Base-by-base conservation (phyloP, 2,329 filamentous ascomycete species). In the Simplicillium aogashimaense region DNA sequence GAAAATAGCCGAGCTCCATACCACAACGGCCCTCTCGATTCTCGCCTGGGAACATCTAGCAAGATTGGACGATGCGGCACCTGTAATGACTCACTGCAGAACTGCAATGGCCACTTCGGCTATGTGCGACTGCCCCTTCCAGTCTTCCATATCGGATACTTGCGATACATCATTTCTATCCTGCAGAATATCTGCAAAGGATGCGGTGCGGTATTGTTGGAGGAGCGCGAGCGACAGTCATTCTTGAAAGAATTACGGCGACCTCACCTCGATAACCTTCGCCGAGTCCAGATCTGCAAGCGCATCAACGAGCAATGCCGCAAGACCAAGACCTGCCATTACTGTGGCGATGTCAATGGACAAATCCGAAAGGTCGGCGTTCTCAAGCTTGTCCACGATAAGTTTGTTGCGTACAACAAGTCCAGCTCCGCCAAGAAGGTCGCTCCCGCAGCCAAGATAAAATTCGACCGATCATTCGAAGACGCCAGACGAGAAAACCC, bases 61-160 rank as follows among this genome's bases (percentile, higher is more conserved):
- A 97, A 97, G 63, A 74, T 68, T 3, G 84, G 78, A 17, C 73
- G 69, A 43, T 98, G 92, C 59, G 69, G 77, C 34, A 97, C 92
- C 12, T 98, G 92, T 58, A 78, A 85, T 36, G 78, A 89, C 55
- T 74, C 79, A 13, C 69, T 97, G 25, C 77, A 87, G 52, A 79
- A 83, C 48, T 98, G 92, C 61, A 92, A 87, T 51, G 92, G 92
- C 11, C 92, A 98, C 61, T 98, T 97, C 55, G 92, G 92, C 36
- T 83, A 95, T 62, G 84, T 98, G 53, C 81, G 86, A 53, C 76
- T 98, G 12, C 86, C 90, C 1, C 70, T 98, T 38, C 92, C 92
- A 4, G 87, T 84, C 34, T 97, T 97, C 56, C 92, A 98, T 57
- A 88, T 97, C 48, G 92, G 92, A 30, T 98, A 95, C 58, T 76